A percentile compares a stretch with the other conserved stretches of the same genome.
These are phyloP conservation scores for Trypanosoma cruzi DNA, from an alignment of 208 protist genomes.

Conservation along the genomic window DNA sequence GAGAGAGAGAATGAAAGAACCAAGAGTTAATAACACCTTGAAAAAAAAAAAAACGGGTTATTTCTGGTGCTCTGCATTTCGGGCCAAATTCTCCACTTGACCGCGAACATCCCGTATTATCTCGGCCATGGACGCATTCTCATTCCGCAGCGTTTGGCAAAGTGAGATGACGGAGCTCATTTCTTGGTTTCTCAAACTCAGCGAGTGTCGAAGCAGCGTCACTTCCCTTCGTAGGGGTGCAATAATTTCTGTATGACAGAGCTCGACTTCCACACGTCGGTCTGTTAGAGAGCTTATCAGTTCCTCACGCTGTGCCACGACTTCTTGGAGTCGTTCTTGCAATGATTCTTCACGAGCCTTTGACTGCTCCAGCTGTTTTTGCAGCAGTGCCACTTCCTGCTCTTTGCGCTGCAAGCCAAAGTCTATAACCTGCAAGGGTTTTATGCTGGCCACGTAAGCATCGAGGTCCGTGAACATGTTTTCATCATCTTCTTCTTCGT, in stretches of 20 bases:
- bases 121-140: slow-evolving; percentile 2
- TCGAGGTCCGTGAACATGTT: slow-evolving; percentile 3
- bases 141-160: slow-evolving; percentile 5
- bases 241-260: slow-evolving; percentile 18
- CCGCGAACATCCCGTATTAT: not conserved
- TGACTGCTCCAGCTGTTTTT: not conserved
- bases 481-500: not conserved
- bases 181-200: slow-evolving; percentile 18
- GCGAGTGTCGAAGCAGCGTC: slow-evolving; percentile 8
- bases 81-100: not conserved
- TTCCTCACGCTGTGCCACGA: slow-evolving; percentile 11
- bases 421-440: not conserved
- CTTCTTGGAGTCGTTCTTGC: not conserved
- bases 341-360: not conserved
- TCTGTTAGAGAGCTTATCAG: not conserved
- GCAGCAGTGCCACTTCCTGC: not conserved
- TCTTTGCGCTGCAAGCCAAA: not conserved
- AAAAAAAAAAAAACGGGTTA: too few species aligned
- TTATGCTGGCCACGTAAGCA: slow-evolving; percentile 12
- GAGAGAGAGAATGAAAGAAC: slow-evolving; percentile 8
- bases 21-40: slow-evolving; percentile 5
- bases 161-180: slow-evolving; percentile 11
- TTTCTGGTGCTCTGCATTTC: not conserved
- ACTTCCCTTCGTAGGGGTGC: slow-evolving; percentile 9
- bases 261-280: slow-evolving; percentile 7